These are phyloP conservation scores for Suillus cothurnatus DNA, from an alignment of 768 basidiomycete species.

Conservation along the genomic window DNA sequence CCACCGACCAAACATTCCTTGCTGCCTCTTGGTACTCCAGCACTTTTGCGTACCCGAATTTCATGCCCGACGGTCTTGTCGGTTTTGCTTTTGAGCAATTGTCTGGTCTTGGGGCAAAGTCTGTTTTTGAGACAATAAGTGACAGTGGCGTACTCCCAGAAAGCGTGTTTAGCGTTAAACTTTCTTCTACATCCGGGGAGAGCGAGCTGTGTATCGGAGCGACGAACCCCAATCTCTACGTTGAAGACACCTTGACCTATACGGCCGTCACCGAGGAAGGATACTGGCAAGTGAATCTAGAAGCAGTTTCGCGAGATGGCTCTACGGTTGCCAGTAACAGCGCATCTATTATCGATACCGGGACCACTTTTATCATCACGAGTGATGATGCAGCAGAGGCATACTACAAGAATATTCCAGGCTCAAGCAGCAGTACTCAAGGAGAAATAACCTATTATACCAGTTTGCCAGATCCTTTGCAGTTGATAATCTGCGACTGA, in stretches of 20 bases:
- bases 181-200: slow-evolving; percentile 39
- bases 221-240: slow-evolving; percentile 46
- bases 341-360: slow-evolving; percentile 39
- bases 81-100: slow-evolving; percentile 45
- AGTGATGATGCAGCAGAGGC: slow-evolving; percentile 27
- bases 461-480: not conserved
- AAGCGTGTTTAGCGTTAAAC: slow-evolving; percentile 50
- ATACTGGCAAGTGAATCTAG: slow-evolving; percentile 42
- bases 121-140: slow-evolving; percentile 49
- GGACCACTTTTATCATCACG: slow-evolving; percentile 31
- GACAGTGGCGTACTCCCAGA: slow-evolving; percentile 35
- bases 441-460: not conserved
- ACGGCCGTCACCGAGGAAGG: slow-evolving; percentile 31
- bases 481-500: slow-evolving; percentile 5
- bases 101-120: slow-evolving; percentile 35
- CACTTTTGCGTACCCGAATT: slow-evolving; percentile 26
- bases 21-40: slow-evolving; percentile 43
- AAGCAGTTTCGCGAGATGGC: slow-evolving; percentile 25
- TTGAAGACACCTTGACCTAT: slow-evolving; percentile 44
- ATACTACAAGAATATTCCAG: slow-evolving; percentile 34
- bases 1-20: slow-evolving; percentile 44
- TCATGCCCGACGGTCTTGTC: slow-evolving; percentile 43
- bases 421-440: slow-evolving; percentile 15
- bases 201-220: slow-evolving; percentile 64
- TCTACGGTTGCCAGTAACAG: slow-evolving; percentile 23